A percentile compares a stretch with the other conserved stretches of the same genome.
phyloP scores from a whole-genome alignment of 176 grass and related monocot species.

The Aegilops tauschii region DNA sequence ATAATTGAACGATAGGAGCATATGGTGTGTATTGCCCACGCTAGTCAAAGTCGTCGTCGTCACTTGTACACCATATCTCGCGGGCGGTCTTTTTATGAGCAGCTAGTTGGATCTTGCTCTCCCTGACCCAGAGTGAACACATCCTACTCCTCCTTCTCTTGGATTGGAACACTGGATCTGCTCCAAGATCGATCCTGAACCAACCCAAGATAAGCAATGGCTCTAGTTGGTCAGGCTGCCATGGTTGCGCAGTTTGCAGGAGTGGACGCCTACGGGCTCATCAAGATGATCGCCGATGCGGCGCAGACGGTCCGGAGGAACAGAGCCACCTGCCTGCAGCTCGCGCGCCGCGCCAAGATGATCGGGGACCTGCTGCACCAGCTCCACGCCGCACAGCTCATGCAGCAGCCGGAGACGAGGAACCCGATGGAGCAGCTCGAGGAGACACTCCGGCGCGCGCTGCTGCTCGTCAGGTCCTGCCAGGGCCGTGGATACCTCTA shows the following conservation, averaged over 20 bases:
- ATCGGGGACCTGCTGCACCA: constrained; percentile 61
- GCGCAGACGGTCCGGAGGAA: constrained; percentile 56
- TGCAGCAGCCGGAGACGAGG: constrained; percentile 65
- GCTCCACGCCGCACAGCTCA: constrained; percentile 54
- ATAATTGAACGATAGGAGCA: not conserved
- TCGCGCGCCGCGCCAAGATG: constrained; percentile 56
- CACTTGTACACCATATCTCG: not conserved
- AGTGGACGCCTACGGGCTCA: constrained; percentile 62
- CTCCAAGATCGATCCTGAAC: not conserved
- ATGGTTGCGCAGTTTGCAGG: constrained; percentile 74
- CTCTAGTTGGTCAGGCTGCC: constrained; percentile 48
- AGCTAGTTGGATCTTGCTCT: not conserved
- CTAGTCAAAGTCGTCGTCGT: not conserved
- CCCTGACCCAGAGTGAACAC: not conserved
- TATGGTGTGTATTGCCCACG: not conserved
- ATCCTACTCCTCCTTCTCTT: not conserved
- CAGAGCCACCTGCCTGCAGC: constrained; percentile 49
- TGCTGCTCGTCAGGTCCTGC: constrained; percentile 57
- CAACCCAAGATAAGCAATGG: constrained; percentile 35
- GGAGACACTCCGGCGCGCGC: constrained; percentile 51
- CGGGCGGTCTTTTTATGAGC: not conserved
- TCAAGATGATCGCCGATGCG: constrained; percentile 59
- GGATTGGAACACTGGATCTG: not conserved
- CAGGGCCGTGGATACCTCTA: constrained; percentile 57
- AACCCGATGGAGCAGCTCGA: constrained; percentile 58